These are phyloP conservation scores for Neodidymelliopsis sp. DNA, from an alignment of 2,329 filamentous ascomycete genomes.

Conservation along the genomic window DNA sequence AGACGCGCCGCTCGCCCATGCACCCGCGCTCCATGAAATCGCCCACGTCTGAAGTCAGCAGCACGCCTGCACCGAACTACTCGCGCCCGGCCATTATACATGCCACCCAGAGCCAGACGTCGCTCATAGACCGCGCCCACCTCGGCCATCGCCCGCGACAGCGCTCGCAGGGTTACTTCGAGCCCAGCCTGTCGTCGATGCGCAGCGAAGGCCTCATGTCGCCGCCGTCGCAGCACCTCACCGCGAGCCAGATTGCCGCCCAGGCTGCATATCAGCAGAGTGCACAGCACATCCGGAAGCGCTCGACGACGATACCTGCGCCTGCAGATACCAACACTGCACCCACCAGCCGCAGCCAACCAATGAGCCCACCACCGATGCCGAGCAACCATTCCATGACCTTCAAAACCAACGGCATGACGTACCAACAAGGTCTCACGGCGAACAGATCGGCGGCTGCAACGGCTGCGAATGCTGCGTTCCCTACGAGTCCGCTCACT, in stretches of 20 bases:
- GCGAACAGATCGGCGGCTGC: slow-evolving; percentile 71
- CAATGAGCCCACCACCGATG: slow-evolving; percentile 66
- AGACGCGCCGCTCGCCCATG: slow-evolving; percentile 48
- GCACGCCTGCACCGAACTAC: slow-evolving; percentile 44
- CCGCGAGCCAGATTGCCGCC: slow-evolving; percentile 80
- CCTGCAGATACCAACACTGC: slow-evolving; percentile 47
- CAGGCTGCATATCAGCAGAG: slow-evolving; percentile 76
- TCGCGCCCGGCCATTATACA: slow-evolving; percentile 48
- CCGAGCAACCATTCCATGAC: slow-evolving; percentile 39
- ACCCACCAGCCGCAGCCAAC: slow-evolving; percentile 46
- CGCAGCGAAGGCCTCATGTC: slow-evolving; percentile 37
- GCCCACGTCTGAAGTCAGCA: slow-evolving; percentile 34
- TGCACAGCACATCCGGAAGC: slow-evolving; percentile 64
- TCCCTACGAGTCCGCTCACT: slow-evolving; percentile 66
- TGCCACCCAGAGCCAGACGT: slow-evolving; percentile 36
- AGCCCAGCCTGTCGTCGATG: slow-evolving; percentile 72
- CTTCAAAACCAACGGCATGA: slow-evolving; percentile 52
- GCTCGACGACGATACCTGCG: slow-evolving; percentile 76
- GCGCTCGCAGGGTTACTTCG: slow-evolving; percentile 78
- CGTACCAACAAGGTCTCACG: slow-evolving; percentile 69
- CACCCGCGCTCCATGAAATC: slow-evolving; percentile 35
- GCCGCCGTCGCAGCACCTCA: slow-evolving; percentile 55
- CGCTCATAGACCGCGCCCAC: slow-evolving; percentile 20
- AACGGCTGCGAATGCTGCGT: slow-evolving; percentile 76
- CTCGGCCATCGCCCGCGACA: slow-evolving; percentile 68